Percentiles rank a stretch among this genome's conserved stretches.
phyloP scores from a whole-genome alignment of 345 rosid species.

The Murraya paniculata region DNA sequence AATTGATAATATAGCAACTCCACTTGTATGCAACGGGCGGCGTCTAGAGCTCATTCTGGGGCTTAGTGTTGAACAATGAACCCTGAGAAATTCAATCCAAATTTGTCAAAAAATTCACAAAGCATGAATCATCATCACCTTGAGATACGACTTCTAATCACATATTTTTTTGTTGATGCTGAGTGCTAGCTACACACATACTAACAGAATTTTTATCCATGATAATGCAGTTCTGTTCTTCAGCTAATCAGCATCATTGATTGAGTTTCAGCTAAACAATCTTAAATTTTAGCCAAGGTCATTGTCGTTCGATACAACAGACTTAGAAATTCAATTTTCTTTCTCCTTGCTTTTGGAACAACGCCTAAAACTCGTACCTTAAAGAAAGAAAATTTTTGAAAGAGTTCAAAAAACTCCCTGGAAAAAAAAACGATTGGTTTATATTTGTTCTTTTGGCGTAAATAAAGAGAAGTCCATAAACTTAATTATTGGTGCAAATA shows the following conservation, averaged over 20 bases:
- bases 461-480: background rate
- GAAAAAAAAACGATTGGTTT: background rate
- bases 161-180: background rate
- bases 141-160: background rate
- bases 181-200: background rate
- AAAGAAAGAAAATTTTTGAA: background rate
- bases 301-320: background rate
- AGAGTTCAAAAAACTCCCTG: background rate
- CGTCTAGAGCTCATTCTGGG: slow-evolving; percentile 29
- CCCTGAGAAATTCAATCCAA: slow-evolving; percentile 24
- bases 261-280: no score
- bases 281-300: background rate
- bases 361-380: slow-evolving; percentile 19
- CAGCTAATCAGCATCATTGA: background rate
- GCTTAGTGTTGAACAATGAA: slow-evolving; percentile 2
- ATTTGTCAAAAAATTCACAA: background rate
- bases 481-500: background rate
- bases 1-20: slow-evolving; percentile 33
- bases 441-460: background rate
- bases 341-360: background rate
- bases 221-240: background rate
- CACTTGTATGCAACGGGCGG: slow-evolving; percentile 62
- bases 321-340: no score
- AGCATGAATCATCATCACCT: background rate
- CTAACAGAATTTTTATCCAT: background rate